Percentiles rank a stretch among this genome's conserved stretches.
Evolutionary conservation across 805 yeast species (phyloP).

Genomic region (Kuraishia borneana): DNA sequence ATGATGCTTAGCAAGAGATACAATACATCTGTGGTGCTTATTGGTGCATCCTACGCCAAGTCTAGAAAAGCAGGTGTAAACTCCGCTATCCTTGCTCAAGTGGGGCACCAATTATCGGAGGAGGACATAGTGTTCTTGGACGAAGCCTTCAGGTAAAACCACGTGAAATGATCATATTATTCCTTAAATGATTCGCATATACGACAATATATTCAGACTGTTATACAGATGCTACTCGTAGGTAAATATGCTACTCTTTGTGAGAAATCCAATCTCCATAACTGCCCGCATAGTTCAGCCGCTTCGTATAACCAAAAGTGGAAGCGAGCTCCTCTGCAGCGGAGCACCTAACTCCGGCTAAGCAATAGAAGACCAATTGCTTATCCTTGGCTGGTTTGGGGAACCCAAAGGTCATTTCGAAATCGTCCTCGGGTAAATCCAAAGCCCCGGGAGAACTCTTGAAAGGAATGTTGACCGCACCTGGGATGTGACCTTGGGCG

Average conservation of each 20-base stretch:
- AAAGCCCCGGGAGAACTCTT: slow-evolving; percentile 90
- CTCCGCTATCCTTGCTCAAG: background rate
- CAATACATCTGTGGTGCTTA: background rate
- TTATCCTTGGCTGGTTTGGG: slow-evolving; percentile 62
- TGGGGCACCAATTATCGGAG: background rate
- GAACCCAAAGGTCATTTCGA: slow-evolving; percentile 71
- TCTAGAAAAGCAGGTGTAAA: background rate
- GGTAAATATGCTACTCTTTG: too few relatives aligned
- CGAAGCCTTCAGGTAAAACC: too few relatives aligned
- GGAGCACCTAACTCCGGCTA: slow-evolving; percentile 84
- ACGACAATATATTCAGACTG: too few relatives aligned
- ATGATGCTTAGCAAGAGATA: background rate
- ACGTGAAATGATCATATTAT: too few relatives aligned
- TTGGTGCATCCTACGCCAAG: background rate
- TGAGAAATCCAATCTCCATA: slow-evolving; percentile 70
- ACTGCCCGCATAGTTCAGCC: slow-evolving; percentile 83
- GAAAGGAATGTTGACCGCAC: slow-evolving; percentile 79
- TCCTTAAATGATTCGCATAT: too few relatives aligned
- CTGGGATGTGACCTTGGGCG: slow-evolving; percentile 67
- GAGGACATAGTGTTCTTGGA: background rate
- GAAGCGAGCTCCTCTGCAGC: slow-evolving; percentile 88
- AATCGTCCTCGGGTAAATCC: slow-evolving; percentile 68
- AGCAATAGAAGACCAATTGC: slow-evolving; percentile 81
- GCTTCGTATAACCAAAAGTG: slow-evolving; percentile 74
- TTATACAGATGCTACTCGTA: too few relatives aligned